Evolutionary conservation across 495 filamentous ascomycete species (phyloP).

Genomic region (Podospora pseudoanserina): DNA sequence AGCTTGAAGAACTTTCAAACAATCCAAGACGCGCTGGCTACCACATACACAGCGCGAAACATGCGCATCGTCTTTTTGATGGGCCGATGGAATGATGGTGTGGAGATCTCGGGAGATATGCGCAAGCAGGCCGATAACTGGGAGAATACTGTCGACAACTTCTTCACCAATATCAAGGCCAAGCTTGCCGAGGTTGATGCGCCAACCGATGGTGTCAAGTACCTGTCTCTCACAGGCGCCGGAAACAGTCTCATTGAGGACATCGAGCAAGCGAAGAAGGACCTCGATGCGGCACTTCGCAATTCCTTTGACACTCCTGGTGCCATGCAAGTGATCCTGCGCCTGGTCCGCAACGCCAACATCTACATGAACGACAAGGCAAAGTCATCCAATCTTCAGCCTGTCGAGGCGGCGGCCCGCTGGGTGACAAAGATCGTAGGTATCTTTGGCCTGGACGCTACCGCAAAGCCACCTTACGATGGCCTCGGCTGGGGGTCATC

Average conservation of each 20-base stretch:
- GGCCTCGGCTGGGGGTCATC: slow-evolving; percentile 80
- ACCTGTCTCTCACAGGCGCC: slow-evolving; percentile 34
- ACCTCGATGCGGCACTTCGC: slow-evolving; percentile 63
- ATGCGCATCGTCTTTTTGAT: slow-evolving; percentile 86
- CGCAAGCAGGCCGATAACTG: slow-evolving; percentile 67
- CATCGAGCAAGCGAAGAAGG: slow-evolving; percentile 61
- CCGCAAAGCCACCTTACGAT: slow-evolving; percentile 53
- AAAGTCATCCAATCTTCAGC: slow-evolving; percentile 47
- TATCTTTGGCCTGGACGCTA: slow-evolving; percentile 81
- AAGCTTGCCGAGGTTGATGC: slow-evolving; percentile 44
- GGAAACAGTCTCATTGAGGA: slow-evolving; percentile 34
- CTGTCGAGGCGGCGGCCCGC: slow-evolving; percentile 58
- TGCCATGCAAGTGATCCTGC: slow-evolving; percentile 69
- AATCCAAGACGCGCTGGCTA: slow-evolving; percentile 74
- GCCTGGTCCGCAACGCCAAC: slow-evolving; percentile 72
- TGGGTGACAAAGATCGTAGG: slow-evolving; percentile 84
- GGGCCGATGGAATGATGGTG: slow-evolving; percentile 82
- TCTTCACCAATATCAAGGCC: slow-evolving; percentile 78
- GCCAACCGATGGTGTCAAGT: slow-evolving; percentile 45
- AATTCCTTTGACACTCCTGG: slow-evolving; percentile 87
- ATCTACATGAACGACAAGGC: slow-evolving; percentile 57
- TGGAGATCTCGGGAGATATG: slow-evolving; percentile 86
- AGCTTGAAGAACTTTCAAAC: slow-evolving; percentile 82
- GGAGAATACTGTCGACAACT: slow-evolving; percentile 84
- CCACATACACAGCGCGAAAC: slow-evolving; percentile 72